Conservation (phyloP, 2,329 filamentous ascomycete species). For the Myriosclerotinia scirpicola region DNA sequence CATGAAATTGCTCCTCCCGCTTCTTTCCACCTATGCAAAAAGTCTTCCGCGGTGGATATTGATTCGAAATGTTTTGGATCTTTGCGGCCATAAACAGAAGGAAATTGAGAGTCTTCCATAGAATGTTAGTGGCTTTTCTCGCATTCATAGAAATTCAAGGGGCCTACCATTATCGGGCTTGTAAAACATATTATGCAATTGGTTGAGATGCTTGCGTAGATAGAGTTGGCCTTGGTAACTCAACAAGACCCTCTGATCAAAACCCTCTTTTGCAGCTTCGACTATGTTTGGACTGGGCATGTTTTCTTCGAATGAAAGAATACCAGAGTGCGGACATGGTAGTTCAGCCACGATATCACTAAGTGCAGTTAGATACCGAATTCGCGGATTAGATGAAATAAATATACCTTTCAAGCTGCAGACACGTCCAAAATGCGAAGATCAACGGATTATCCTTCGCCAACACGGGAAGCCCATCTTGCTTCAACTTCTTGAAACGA, state of each 20-base stretch:
- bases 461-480: conserved; percentile 12
- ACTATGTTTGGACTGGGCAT: conserved; percentile 66
- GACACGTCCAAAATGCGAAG: conserved; percentile 87
- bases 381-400: neutral
- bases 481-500: conserved; percentile 45
- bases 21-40: conserved; percentile 15
- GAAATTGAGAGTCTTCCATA: conserved; percentile 30
- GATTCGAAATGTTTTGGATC: conserved; percentile 45
- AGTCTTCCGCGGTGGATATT: conserved; percentile 48
- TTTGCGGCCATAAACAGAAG: conserved; percentile 27
- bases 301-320: conserved; percentile 60
- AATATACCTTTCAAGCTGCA: conserved; percentile 81
- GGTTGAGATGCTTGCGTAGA: conserved; percentile 63
- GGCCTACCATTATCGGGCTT: conserved; percentile 36
- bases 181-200: conserved; percentile 52
- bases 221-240: conserved; percentile 65
- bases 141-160: conserved; percentile 42
- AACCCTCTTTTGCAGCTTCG: conserved; percentile 47
- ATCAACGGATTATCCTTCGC: conserved; percentile 61
- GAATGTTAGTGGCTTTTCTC: conserved; percentile 47
- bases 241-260: conserved; percentile 52
- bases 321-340: conserved; percentile 58
- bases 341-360: conserved; percentile 93
- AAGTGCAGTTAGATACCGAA: conserved; percentile 27
- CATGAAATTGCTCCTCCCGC: conserved; percentile 48